Evolutionary conservation across 768 basidiomycete species (phyloP), one percentile per base, ranked within the genome.

Genomic region (Saitozyma podzolica): DNA sequence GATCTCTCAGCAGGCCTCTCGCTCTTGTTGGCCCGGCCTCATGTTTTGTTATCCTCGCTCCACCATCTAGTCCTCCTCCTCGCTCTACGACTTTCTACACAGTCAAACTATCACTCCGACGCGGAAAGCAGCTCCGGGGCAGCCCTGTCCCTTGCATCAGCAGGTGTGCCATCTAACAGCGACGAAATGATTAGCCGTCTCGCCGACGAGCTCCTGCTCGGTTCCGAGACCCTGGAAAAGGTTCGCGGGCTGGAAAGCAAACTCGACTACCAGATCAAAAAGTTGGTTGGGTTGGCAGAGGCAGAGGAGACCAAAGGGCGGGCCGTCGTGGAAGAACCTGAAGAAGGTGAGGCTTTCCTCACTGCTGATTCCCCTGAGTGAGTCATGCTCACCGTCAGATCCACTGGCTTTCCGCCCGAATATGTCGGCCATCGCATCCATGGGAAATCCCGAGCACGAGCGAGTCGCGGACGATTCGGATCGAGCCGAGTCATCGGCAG

Each of bases 261-360:
- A 73, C 89, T 99, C 84, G 86, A 85, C 53, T 97, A 99, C 78
- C 96, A 98, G 77, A 91, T 99, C 70, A 92, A 97, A 68, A 97
- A 98, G 77, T 85, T 99, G 16, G 85, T 94, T 37, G 84, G 86
- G 63, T 80, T 90, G 6, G 88, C 91, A 0, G 86, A 89, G 68
- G 87, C 79, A 48, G 70, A 62, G 1, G 68, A 77, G 61, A 54
- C 56, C 42, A 61, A 63, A 40, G 70, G 62, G 9, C 54, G 68
- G 29, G 65, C 51, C 74, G 71, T 82, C 20, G 79, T 82, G 11
- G 78, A 78, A 49, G 65, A 81, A 75, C 79, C 82, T 13, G 79
- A 82, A 6, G 86, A 91, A 64, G 92, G 91, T 90, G 70, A 61
- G 83, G 29, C 29, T 29, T 29, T 29, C 29, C 29, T 29, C 29